Evolutionary conservation across 768 basidiomycete genomes (phyloP), one percentile per base, ranked within the genome.

Genomic region (Suillus subalutaceus): DNA sequence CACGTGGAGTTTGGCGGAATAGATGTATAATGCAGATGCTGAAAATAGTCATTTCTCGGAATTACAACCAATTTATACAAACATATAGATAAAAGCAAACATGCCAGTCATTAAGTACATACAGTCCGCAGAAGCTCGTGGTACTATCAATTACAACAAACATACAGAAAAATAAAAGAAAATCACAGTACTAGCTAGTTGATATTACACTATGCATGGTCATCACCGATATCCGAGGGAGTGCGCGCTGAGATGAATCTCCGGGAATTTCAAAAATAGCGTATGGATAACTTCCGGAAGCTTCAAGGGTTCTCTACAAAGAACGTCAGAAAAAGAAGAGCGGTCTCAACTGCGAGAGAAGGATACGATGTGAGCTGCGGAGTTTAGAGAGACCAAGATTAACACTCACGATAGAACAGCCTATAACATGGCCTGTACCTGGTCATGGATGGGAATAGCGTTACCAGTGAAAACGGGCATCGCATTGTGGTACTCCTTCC

Each of bases 391-490:
- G 8, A 53, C 4, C 7, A 59, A 32, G 44, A 66, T 65, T 52
- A 57, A 65, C 64, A 67, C 66, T 67, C 63, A 67, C 66, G 43
- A 48, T 56, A 20, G 7, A 56, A 53, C 13, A 75, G 64, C 67
- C 67, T 79, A 85, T 66, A 85, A 71, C 74, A 80, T 79, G 18
- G 83, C 82, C 68, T 82, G 83, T 50, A 81, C 72, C 26, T 75
- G 77, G 57, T 80, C 77, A 41, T 76, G 67, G 62, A 76, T 72
- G 35, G 81, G 78, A 61, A 74, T 57, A 1, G 84, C 82, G 46
- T 78, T 78, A 10, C 84, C 84, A 62, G 78, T 77, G 71, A 82
- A 82, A 15, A 79, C 78, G 44, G 83, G 77, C 57, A 86, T 72
- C 12, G 66, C 67, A 20, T 70, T 70, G 15, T 82, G 66, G 72